Evolutionary conservation across 805 yeast species (phyloP), one percentile per base, ranked within the genome.

Genomic region (Isabelozyma heimii): DNA sequence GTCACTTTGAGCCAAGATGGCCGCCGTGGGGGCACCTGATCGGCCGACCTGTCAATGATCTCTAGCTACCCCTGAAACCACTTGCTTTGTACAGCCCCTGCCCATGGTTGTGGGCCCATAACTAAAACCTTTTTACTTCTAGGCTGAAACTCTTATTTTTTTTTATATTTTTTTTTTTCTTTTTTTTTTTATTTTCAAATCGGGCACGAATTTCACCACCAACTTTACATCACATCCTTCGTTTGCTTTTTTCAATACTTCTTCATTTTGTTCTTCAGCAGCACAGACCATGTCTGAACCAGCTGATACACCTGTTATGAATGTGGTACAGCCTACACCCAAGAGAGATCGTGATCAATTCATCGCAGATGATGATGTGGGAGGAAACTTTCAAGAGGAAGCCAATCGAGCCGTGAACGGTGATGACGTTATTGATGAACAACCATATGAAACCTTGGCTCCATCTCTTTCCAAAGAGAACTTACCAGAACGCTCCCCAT

Each of bases 301-400:
- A 16, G 30, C 17, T 14, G 26, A 14, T 1, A 45, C 28, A 37
- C 53, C 53, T 12, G 37, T 27, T 26, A 10, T 50, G 20, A 38
- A 47, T 38, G 44, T 54, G 26, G 52, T 54, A 6, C 49, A 50
- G 26, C 54, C 57, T 38, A 52, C 55, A 2, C 58, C 58, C 9
- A 42, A 40, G 24, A 40, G 40, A 10, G 58, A 54, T 43, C 49
- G 37, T 37, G 43, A 41, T 5, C 44, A 46, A 20, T 54, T 50
- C 44, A n/a, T 53, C 15, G 15, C n/a, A 14, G 12, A 17, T 17
- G 46, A 33, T 39, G 26, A n/a, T 10, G 30, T 43, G 4, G 42
- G 10, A 9, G 24, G 35, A 16, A 33, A 30, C n/a, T 30, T 30
- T 13, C n/a, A 30, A 30, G 35, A 30, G 3, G n/a, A 30, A 13